Base-by-base conservation (phyloP, 352 stramenopile genomes). In the Aphanomyces invadans region DNA sequence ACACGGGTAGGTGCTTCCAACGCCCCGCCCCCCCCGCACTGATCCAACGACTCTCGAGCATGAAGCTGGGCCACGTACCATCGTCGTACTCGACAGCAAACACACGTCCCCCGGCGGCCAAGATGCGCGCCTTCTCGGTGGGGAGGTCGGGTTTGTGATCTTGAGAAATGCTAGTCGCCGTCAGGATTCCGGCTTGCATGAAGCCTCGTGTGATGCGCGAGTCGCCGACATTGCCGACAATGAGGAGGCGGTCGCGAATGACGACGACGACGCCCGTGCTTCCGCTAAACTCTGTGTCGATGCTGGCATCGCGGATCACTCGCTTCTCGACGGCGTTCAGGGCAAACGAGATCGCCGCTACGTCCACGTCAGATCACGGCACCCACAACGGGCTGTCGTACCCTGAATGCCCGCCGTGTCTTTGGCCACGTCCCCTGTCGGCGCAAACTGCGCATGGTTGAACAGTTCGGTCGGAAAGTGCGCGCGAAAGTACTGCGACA, bases 11-110 rank as follows among this genome's bases (percentile, higher is more conserved):
- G n/a, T n/a, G n/a, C n/a, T n/a, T n/a, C n/a, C n/a, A n/a, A n/a
- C n/a, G n/a, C n/a, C n/a, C n/a, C n/a, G n/a, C n/a, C n/a, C n/a
- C n/a, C n/a, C n/a, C n/a, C n/a, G n/a, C n/a, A n/a, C n/a, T n/a
- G n/a, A n/a, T n/a, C n/a, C n/a, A n/a, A n/a, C n/a, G n/a, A n/a
- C n/a, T n/a, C n/a, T n/a, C n/a, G n/a, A n/a, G n/a, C n/a, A n/a
- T n/a, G n/a, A n/a, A n/a, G n/a, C n/a, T n/a, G n/a, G n/a, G n/a
- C n/a, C n/a, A 38, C 25, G 55, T 3, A 56, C 97, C 97, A 74
- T 99, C 96, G 65, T 99, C 96, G 72, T 99, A 99, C 77, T 99
- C 90, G 26, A 99, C 94, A 0, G 93, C 92, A 79, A 99, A 99
- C 28, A 99, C 97, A 38, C 97, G 89, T 4, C 97, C 97, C 17